These are phyloP conservation scores for Penicillium diatomitis DNA, from an alignment of 495 filamentous ascomycete genomes.

Conservation along the genomic window DNA sequence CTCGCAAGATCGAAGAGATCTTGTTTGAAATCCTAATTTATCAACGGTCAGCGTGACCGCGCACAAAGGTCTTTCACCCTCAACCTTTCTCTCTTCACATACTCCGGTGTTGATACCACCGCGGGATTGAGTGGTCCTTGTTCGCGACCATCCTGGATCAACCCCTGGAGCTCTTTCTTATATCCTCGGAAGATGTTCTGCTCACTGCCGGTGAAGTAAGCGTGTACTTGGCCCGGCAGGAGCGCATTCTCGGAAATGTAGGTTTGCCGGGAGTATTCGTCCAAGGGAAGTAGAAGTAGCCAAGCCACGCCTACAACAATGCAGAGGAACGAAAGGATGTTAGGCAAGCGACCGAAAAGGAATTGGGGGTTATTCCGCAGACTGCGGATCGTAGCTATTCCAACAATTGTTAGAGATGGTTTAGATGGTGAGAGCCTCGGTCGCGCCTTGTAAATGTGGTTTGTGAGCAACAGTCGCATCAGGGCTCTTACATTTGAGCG, in stretches of 20 bases:
- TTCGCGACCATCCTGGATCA: slow-evolving; percentile 16
- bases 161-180: slow-evolving; percentile 64
- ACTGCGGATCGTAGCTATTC: slow-evolving; percentile 32
- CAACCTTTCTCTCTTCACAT: slow-evolving; percentile 12
- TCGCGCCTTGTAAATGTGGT: slow-evolving; percentile 10
- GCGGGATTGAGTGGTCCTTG: slow-evolving; percentile 9
- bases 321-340: slow-evolving; percentile 67
- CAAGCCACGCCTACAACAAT: slow-evolving; percentile 82
- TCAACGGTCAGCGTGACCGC: slow-evolving; percentile 1
- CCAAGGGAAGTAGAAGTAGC: slow-evolving; percentile 85
- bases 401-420: too few relatives aligned
- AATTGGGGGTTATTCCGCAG: slow-evolving; percentile 35
- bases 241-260: slow-evolving; percentile 98
- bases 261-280: slow-evolving; percentile 84
- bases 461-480: background rate
- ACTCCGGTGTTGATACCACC: slow-evolving; percentile 37
- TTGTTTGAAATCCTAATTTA: slow-evolving; percentile 51
- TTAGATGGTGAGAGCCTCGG: slow-evolving; percentile 5
- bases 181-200: slow-evolving; percentile 93
- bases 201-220: slow-evolving; percentile 93
- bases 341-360: slow-evolving; percentile 32
- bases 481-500: slow-evolving; percentile 29
- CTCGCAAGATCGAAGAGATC: slow-evolving; percentile 63
- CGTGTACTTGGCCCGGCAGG: slow-evolving; percentile 91
- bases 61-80: background rate